These are phyloP conservation scores for Starmerella lactis-condensi DNA, from an alignment of 805 yeast genomes.

Conservation along the genomic window DNA sequence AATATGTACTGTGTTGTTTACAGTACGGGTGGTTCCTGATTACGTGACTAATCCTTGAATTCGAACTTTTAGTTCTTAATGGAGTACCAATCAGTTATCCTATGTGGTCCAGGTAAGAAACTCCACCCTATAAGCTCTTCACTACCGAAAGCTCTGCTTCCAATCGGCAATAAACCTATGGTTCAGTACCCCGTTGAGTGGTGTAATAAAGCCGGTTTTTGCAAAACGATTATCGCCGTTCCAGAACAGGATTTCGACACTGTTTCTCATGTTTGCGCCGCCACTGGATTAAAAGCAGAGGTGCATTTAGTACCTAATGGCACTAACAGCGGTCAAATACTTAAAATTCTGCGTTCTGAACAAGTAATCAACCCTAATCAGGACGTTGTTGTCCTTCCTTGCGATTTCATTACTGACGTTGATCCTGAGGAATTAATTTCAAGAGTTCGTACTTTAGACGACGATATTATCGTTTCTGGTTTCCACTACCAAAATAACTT, in stretches of 20 bases:
- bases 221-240: conserved; percentile 41
- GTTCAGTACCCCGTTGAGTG: conserved; percentile 72
- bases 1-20: too few species aligned
- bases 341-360: conserved; percentile 7
- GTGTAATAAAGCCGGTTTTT: conserved; percentile 75
- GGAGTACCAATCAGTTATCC: conserved; percentile 83
- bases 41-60: too few species aligned
- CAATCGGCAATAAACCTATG: conserved; percentile 81
- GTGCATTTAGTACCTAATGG: conserved; percentile 7
- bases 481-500: conserved; percentile 57
- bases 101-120: conserved; percentile 69
- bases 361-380: conserved; percentile 16
- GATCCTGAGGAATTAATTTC: conserved; percentile 81
- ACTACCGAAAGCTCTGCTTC: conserved; percentile 65
- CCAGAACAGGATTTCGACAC: conserved; percentile 31
- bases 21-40: too few species aligned
- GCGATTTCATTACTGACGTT: conserved; percentile 82
- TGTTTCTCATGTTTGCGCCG: conserved; percentile 8
- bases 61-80: conserved; percentile 28
- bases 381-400: conserved; percentile 70
- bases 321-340: conserved; percentile 12
- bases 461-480: conserved; percentile 43
- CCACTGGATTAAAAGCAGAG: conserved; percentile 3
- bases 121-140: conserved; percentile 58
- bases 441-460: conserved; percentile 55